Percentiles rank a stretch among this genome's conserved stretches.
Conservation (phyloP, 1,284 basidiomycete species). For the Ustanciosporium gigantosporum region DNA sequence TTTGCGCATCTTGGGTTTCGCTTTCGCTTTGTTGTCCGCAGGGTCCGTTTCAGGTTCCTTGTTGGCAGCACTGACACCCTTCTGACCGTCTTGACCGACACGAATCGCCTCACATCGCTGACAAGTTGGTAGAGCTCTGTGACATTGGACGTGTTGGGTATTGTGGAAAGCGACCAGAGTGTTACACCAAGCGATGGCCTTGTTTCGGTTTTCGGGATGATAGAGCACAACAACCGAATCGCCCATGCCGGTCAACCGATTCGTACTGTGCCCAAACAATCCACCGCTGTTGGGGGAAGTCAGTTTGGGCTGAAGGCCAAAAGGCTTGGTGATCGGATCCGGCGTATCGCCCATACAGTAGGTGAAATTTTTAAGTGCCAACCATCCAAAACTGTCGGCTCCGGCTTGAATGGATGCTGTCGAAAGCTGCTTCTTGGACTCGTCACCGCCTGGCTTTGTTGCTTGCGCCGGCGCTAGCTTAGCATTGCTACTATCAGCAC, state of each 20-base stretch:
- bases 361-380: slow-evolving; percentile 27
- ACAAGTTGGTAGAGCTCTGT: slow-evolving; percentile 22
- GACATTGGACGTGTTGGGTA: slow-evolving; percentile 11
- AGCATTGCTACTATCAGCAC: background rate
- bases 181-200: slow-evolving; percentile 37
- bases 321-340: slow-evolving; percentile 20
- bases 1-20: background rate
- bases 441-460: no score
- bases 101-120: slow-evolving; percentile 27
- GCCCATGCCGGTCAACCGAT: slow-evolving; percentile 14
- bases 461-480: no score
- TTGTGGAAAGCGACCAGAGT: slow-evolving; percentile 23
- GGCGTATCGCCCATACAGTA: slow-evolving; percentile 11
- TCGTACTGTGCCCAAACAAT: background rate
- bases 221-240: slow-evolving; percentile 35
- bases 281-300: background rate
- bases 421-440: background rate
- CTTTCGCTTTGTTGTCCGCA: background rate
- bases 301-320: slow-evolving; percentile 10
- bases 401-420: slow-evolving; percentile 5
- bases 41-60: background rate
- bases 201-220: slow-evolving; percentile 17
- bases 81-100: background rate
- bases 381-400: slow-evolving; percentile 32
- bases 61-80: background rate